These are phyloP conservation scores for Tubosaeta sp. DNA, from an alignment of 768 basidiomycete species.

Conservation along the genomic window DNA sequence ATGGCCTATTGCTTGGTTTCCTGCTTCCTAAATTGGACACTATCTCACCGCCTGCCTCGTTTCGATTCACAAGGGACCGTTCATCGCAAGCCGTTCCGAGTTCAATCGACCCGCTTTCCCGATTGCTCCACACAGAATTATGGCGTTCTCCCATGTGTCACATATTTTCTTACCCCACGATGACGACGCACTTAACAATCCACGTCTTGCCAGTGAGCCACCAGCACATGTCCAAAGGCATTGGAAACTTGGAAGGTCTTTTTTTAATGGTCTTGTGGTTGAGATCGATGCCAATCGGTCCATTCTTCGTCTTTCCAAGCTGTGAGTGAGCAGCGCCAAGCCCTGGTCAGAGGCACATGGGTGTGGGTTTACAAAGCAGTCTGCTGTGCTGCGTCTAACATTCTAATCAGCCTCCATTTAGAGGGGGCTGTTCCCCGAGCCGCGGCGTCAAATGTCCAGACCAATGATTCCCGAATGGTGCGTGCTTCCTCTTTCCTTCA, in stretches of 20 bases:
- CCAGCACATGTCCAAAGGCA: background rate
- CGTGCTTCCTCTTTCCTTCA: constrained; percentile 24
- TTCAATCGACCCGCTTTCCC: constrained; percentile 1
- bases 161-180: constrained; percentile 16
- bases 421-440: constrained; percentile 31
- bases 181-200: constrained; percentile 12
- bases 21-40: constrained; percentile 15
- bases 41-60: constrained; percentile 18
- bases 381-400: constrained; percentile 27
- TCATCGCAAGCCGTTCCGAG: constrained; percentile 13
- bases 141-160: constrained; percentile 5
- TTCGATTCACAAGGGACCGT: constrained; percentile 6
- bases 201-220: background rate
- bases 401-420: constrained; percentile 30
- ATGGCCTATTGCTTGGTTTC: constrained; percentile 8
- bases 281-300: constrained; percentile 6
- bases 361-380: constrained; percentile 13
- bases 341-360: constrained; percentile 5
- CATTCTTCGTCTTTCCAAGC: constrained; percentile 13
- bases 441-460: constrained; percentile 30
- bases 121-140: constrained; percentile 20
- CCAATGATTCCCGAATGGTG: constrained; percentile 27
- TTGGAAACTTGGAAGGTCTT: background rate
- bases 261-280: constrained; percentile 5
- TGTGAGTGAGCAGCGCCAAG: constrained; percentile 14